Evolutionary conservation across 257 asterid species (phyloP), one percentile per base, ranked within the genome.

Genomic region (Plantago elongata): DNA sequence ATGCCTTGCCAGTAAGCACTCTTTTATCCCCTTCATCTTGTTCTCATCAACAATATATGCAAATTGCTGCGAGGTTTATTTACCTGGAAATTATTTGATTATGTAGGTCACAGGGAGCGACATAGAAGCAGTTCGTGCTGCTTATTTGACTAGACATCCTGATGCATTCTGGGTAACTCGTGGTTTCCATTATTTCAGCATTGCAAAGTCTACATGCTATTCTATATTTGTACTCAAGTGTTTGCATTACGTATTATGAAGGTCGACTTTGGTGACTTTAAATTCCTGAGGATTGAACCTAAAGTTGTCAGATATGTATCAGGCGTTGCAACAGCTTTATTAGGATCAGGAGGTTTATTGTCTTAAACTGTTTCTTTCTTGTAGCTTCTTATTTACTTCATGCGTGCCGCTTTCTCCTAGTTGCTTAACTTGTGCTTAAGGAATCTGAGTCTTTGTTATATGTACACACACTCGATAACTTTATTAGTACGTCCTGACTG

Each of bases 241-340:
- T 60, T 77, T 62, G 77, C 61, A 38, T 45, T 61, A 71, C 27
- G 44, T 51, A 61, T 63, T 72, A 17, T 76, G 73, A 77, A 89
- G 99, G 99, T 93, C 64, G 97, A 93, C 75, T 93, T 87, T 73
- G 99, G 99, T 60, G 99, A 93, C 73, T 93, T 93, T 82, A 87
- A 85, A 57, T 89, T 93, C 75, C 45, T 93, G 81, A 84, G 86
- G 34, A 85, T 93, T 65, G 94, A 89, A 75, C 97, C 97, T 46
- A 78, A 74, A 72, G 85, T 77, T 74, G 83, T 93, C 51, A 78
- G 84, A 60, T 93, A 84, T 57, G 91, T 89, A 43, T 83, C 94
- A 1, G 99, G 99, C 8, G 90, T 93, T 57, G 99, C 96, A 56
- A 81, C 99, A 51, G 97, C 97, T 77, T 68, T 84, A 56, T 69